Conservation (phyloP, 495 filamentous ascomycete genomes). For the Podospora appendiculata region DNA sequence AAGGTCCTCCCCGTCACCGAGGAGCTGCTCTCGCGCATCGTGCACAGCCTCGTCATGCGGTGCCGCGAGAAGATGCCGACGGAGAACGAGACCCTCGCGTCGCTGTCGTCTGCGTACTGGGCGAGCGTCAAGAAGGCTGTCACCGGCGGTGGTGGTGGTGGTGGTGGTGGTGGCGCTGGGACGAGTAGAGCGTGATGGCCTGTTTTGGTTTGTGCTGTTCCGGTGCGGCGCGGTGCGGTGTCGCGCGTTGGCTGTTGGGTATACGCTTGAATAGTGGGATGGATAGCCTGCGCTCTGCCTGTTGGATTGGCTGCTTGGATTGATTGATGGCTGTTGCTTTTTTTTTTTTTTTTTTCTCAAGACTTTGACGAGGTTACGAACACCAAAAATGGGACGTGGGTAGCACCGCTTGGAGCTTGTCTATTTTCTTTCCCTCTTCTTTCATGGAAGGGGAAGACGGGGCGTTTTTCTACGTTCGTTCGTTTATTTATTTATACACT, state of each 20-base stretch:
- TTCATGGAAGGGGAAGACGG: neutral
- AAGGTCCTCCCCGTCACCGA: constrained; percentile 64
- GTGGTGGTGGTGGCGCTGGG: neutral
- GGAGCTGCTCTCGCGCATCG: constrained; percentile 67
- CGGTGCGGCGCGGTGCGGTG: neutral
- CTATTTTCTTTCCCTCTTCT: neutral
- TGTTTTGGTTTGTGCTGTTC: neutral
- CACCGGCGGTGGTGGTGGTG: constrained; percentile 6
- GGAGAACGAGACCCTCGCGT: constrained; percentile 56
- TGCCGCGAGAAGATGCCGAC: constrained; percentile 61
- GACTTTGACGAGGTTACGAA: neutral
- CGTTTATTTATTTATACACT: neutral
- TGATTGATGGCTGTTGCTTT: neutral
- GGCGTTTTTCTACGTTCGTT: neutral
- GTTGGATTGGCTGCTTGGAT: neutral
- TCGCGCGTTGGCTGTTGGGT: neutral
- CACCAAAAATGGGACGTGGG: neutral
- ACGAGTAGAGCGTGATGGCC: neutral
- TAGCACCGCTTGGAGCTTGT: neutral
- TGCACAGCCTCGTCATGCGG: constrained; percentile 68
- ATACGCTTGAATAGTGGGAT: neutral
- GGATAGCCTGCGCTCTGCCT: neutral
- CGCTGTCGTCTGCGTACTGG: constrained; percentile 57
- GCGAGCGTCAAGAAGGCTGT: constrained; percentile 43
- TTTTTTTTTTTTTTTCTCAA: neutral